Percentiles rank a stretch among this genome's conserved stretches.
phyloP scores from a whole-genome alignment of 371 early-diverging fungal species.

The Caulochytrium protostelioides region DNA sequence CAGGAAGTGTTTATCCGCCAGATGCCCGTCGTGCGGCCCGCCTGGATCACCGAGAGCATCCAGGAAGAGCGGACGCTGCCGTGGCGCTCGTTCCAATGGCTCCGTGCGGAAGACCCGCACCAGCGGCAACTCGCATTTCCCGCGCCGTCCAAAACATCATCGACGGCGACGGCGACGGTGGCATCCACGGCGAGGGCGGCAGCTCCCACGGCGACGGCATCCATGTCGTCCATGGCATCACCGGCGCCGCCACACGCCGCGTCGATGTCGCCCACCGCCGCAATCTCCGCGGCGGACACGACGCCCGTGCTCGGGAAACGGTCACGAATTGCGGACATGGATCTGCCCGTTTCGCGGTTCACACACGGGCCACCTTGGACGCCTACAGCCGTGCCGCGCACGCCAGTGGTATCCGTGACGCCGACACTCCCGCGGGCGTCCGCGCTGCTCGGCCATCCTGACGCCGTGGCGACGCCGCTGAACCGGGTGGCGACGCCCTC shows the following conservation, averaged over 20 bases:
- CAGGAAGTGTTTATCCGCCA: neutral
- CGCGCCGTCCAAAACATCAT: neutral
- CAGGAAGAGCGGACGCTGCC: slow-evolving; percentile 28
- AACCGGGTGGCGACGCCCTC: too few species aligned
- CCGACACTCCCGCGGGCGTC: too few species aligned
- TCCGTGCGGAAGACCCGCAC: slow-evolving; percentile 1
- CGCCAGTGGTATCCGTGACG: too few species aligned
- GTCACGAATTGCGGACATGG: too few species aligned
- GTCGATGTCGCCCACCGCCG: neutral
- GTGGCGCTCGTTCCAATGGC: slow-evolving; percentile 39
- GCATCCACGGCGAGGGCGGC: neutral
- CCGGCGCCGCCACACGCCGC: neutral
- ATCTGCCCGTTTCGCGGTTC: too few species aligned
- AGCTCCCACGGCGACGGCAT: neutral
- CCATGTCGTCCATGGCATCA: neutral
- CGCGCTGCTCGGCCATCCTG: too few species aligned
- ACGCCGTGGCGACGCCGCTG: too few species aligned
- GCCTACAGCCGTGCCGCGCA: too few species aligned
- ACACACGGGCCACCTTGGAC: too few species aligned
- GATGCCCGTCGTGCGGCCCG: slow-evolving; percentile 40
- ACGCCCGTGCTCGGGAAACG: too few species aligned
- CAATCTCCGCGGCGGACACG: too few species aligned
- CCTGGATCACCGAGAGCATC: slow-evolving; percentile 53
- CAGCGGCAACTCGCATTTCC: slow-evolving; percentile 4
- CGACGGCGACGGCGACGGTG: neutral